Evolutionary conservation across 192 early-diverging fungal genomes (phyloP).

Genomic region (Mortierella claussenii): DNA sequence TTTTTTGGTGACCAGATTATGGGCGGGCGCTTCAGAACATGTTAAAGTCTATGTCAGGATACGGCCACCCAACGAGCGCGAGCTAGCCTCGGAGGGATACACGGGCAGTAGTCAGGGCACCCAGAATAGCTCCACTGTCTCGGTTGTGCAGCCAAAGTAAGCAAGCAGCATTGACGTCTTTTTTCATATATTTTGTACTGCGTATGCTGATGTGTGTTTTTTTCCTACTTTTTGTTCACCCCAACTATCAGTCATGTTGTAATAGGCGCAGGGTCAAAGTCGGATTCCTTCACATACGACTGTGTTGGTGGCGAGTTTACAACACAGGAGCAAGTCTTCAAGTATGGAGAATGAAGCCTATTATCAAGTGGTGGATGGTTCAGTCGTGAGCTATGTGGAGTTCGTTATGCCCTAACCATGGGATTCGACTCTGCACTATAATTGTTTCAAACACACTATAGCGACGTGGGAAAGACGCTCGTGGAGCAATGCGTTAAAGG

Average conservation of each 20-base stretch:
- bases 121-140: slow-evolving; percentile 15
- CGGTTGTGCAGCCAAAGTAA: slow-evolving; percentile 28
- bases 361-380: no score
- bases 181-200: no score
- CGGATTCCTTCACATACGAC: slow-evolving; percentile 75
- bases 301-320: slow-evolving; percentile 67
- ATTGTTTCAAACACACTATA: no score
- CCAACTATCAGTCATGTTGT: slow-evolving; percentile 30
- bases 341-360: no score
- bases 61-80: slow-evolving; percentile 44
- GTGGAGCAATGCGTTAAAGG: slow-evolving; percentile 76
- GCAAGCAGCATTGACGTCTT: no score
- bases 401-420: no score
- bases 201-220: no score
- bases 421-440: no score
- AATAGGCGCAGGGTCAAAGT: slow-evolving; percentile 61
- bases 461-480: slow-evolving; percentile 62
- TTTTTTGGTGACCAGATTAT: slow-evolving; percentile 2
- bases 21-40: slow-evolving; percentile 48
- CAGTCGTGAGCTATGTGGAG: no score
- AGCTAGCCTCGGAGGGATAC: slow-evolving; percentile 20
- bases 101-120: slow-evolving; percentile 23
- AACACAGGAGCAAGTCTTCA: slow-evolving; percentile 60
- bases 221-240: no score
- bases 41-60: slow-evolving; percentile 51